Percentiles rank a stretch among this genome's conserved stretches.
phyloP scores from a whole-genome alignment of 352 stramenopile genomes.

The Phytophthora megakarya region DNA sequence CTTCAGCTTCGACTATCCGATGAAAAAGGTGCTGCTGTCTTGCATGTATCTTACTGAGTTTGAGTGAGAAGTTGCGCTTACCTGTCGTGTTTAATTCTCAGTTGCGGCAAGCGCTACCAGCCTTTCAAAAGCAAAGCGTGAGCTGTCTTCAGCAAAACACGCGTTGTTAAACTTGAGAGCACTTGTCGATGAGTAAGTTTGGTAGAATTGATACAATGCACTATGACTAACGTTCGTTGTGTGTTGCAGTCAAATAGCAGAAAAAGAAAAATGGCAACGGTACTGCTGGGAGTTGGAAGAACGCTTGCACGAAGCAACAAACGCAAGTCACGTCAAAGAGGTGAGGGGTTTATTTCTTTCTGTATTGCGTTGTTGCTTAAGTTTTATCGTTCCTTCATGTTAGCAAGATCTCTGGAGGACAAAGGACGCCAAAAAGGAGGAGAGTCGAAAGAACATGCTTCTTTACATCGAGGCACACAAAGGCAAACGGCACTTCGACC shows the following conservation, averaged over 20 bases:
- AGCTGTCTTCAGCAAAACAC: constrained; percentile 38
- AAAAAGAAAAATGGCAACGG: constrained; percentile 79
- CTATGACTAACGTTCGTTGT: neutral
- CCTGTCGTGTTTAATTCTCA: constrained; percentile 18
- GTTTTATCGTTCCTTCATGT: neutral
- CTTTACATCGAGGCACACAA: constrained; percentile 72
- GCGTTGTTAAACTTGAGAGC: constrained; percentile 56
- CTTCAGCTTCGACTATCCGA: constrained; percentile 36
- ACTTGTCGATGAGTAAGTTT: constrained; percentile 66
- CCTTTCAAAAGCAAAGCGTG: constrained; percentile 34
- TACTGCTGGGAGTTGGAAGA: constrained; percentile 83
- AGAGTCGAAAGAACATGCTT: constrained; percentile 70
- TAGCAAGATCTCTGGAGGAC: constrained; percentile 69
- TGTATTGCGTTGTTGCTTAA: neutral
- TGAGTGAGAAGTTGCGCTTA: too few relatives aligned
- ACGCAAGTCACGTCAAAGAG: constrained; percentile 63
- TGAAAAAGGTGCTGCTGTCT: constrained; percentile 37
- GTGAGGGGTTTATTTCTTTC: constrained; percentile 21
- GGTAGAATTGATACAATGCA: neutral
- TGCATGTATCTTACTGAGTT: neutral
- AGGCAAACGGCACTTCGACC: constrained; percentile 62
- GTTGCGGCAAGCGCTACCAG: constrained; percentile 27
- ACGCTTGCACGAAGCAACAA: constrained; percentile 57
- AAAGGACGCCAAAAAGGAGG: constrained; percentile 72
- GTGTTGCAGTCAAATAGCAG: constrained; percentile 55